These are phyloP conservation scores for Ganoderma lingzhi DNA, from an alignment of 1,284 basidiomycete species.

Conservation along the genomic window DNA sequence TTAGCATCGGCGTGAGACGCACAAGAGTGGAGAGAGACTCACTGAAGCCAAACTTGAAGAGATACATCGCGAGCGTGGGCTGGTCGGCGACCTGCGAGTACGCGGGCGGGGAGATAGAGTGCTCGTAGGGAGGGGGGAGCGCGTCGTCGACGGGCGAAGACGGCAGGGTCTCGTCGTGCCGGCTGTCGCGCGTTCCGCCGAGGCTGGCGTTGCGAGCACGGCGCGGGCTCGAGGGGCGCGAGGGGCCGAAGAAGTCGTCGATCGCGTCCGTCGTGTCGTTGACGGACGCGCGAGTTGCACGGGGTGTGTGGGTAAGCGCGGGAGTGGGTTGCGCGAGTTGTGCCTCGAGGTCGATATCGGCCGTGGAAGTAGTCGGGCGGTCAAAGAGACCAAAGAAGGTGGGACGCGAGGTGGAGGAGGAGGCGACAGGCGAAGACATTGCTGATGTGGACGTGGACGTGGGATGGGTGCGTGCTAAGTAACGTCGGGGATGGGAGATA, in stretches of 20 bases:
- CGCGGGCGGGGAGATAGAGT: slow-evolving; percentile 34
- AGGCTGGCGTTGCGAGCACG: slow-evolving; percentile 23
- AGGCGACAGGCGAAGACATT: slow-evolving; percentile 23
- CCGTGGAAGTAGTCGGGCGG: slow-evolving; percentile 23
- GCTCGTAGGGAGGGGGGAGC: slow-evolving; percentile 39
- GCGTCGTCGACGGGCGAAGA: slow-evolving; percentile 19
- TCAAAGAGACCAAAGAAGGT: slow-evolving; percentile 31
- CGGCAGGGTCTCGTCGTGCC: slow-evolving; percentile 35
- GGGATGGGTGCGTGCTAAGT: slow-evolving; percentile 8
- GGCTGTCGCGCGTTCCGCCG: slow-evolving; percentile 39
- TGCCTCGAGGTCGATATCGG: slow-evolving; percentile 20
- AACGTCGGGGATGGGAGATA: slow-evolving; percentile 3
- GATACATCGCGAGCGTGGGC: slow-evolving; percentile 44
- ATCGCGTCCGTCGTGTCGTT: slow-evolving; percentile 32
- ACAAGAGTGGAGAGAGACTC: slow-evolving; percentile 12
- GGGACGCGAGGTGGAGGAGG: slow-evolving; percentile 21
- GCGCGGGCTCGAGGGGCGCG: slow-evolving; percentile 22
- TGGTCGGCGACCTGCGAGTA: slow-evolving; percentile 40
- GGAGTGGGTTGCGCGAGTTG: slow-evolving; percentile 17
- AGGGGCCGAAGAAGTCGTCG: slow-evolving; percentile 43
- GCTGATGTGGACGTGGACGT: neutral
- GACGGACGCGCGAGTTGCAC: slow-evolving; percentile 18
- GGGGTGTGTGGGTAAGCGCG: slow-evolving; percentile 20
- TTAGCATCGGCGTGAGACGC: slow-evolving; percentile 3
- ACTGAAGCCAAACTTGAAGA: slow-evolving; percentile 46